A percentile compares a stretch with the other conserved stretches of the same genome.
Evolutionary conservation across 2,329 filamentous ascomycete species (phyloP).

Genomic region (Fusarium lateritium): DNA sequence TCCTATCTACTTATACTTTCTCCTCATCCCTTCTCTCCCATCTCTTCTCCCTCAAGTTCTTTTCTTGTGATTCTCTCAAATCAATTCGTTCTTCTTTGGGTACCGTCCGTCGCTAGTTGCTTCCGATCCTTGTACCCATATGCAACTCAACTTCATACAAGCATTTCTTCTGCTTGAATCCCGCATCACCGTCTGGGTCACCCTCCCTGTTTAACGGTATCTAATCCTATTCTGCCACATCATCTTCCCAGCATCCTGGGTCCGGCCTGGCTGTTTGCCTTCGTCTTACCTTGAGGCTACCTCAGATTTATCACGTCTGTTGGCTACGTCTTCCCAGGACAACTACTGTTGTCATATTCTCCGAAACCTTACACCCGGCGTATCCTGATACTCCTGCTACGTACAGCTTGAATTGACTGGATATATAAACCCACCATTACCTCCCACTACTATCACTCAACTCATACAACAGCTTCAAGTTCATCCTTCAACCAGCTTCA

Average conservation of each 20-base stretch:
- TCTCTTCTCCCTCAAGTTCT: constrained; percentile 4
- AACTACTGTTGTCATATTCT: constrained; percentile 24
- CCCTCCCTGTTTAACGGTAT: constrained; percentile 37
- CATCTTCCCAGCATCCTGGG: constrained; percentile 41
- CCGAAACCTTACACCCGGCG: constrained; percentile 34
- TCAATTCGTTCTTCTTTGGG: constrained; percentile 17
- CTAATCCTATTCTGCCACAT: constrained; percentile 52
- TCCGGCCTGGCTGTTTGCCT: constrained; percentile 35
- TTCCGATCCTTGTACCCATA: constrained; percentile 21
- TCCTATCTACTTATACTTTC: constrained; percentile 18
- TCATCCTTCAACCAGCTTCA: background rate
- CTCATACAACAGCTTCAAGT: constrained; percentile 17
- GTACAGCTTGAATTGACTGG: constrained; percentile 19
- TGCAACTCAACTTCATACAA: constrained; percentile 39
- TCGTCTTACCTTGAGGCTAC: constrained; percentile 44
- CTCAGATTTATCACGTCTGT: constrained; percentile 38
- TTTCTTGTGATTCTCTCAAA: constrained; percentile 21
- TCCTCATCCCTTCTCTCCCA: constrained; percentile 10
- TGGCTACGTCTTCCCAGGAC: constrained; percentile 32
- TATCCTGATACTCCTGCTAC: constrained; percentile 29
- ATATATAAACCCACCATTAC: constrained; percentile 41
- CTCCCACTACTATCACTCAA: constrained; percentile 18
- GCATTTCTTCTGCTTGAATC: constrained; percentile 35
- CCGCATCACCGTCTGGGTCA: constrained; percentile 35
- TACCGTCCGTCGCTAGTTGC: constrained; percentile 26